These are phyloP conservation scores for Tetrapisispora taiwanensis DNA, from an alignment of 805 yeast genomes.

Conservation along the genomic window DNA sequence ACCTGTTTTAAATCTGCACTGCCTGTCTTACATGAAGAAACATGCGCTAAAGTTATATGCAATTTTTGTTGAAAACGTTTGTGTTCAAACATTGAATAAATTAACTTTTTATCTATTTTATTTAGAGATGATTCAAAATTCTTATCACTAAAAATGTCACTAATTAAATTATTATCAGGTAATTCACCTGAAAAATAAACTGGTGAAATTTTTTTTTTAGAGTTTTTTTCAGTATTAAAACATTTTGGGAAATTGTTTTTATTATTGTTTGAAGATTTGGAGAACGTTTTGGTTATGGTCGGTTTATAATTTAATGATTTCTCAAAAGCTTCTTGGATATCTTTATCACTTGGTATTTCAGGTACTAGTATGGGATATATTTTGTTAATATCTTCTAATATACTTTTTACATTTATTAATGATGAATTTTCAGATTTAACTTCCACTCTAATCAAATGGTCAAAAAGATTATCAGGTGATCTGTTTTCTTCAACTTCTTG, in stretches of 20 bases:
- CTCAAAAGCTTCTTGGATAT: conserved; percentile 38
- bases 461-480: conserved; percentile 61
- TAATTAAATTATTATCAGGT: conserved; percentile 8
- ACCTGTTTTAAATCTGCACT: conserved; percentile 15
- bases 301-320: conserved; percentile 50
- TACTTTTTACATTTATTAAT: conserved; percentile 36
- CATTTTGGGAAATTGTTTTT: conserved; percentile 4
- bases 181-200: conserved; percentile 40
- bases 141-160: background rate
- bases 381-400: conserved; percentile 33
- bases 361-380: conserved; percentile 38
- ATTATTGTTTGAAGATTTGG: conserved; percentile 8
- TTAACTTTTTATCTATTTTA: background rate
- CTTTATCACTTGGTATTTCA: conserved; percentile 33
- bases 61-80: conserved; percentile 42
- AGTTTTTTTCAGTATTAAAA: conserved; percentile 1
- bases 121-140: background rate
- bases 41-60: conserved; percentile 62
- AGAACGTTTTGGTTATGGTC: conserved; percentile 31
- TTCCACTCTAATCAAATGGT: conserved; percentile 48
- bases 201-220: conserved; percentile 23
- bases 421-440: conserved; percentile 37
- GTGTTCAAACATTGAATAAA: background rate
- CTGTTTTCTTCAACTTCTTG: conserved; percentile 41
- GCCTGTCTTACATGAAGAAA: conserved; percentile 25